Conservation (phyloP, 2,329 filamentous ascomycete genomes). For the Xylariaceae sp. region DNA sequence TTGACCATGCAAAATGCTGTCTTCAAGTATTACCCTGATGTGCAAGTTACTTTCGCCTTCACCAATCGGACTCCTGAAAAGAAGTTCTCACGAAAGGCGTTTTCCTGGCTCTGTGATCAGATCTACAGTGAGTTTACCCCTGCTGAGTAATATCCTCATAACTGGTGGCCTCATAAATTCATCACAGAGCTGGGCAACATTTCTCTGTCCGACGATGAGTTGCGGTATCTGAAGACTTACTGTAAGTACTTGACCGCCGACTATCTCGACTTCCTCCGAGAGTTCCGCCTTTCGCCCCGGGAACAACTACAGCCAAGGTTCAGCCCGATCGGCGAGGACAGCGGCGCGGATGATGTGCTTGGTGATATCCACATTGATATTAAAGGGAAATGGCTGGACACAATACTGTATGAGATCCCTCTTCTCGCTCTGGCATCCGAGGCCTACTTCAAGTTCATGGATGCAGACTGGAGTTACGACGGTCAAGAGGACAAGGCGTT, state of each 20-base stretch:
- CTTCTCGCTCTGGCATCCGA: conserved; percentile 88
- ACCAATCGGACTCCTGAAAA: conserved; percentile 95
- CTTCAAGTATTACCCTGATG: conserved; percentile 81
- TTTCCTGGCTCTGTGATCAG: conserved; percentile 79
- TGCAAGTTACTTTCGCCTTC: conserved; percentile 84
- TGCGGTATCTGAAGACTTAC: conserved; percentile 69
- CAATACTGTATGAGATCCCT: conserved; percentile 96
- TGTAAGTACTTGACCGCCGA: conserved; percentile 75
- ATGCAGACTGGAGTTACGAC: conserved; percentile 85
- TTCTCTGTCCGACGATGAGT: conserved; percentile 72
- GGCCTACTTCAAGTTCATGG: conserved; percentile 95
- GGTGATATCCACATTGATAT: conserved; percentile 76
- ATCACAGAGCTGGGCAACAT: conserved; percentile 73
- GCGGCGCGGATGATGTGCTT: conserved; percentile 58
- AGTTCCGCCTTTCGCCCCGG: conserved; percentile 75
- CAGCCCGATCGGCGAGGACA: conserved; percentile 48
- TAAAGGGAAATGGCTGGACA: conserved; percentile 84
- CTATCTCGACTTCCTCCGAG: conserved; percentile 77
- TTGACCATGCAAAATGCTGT: conserved; percentile 98
- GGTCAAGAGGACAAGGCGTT: conserved; percentile 83
- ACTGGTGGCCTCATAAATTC: conserved; percentile 2
- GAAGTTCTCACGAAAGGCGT: conserved; percentile 79
- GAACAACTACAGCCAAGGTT: conserved; percentile 77
- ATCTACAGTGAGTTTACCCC: conserved; percentile 59
- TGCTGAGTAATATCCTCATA: conserved; percentile 9